These are phyloP conservation scores for Pseudocercospora fuligena DNA, from an alignment of 2,329 filamentous ascomycete genomes.

Conservation along the genomic window DNA sequence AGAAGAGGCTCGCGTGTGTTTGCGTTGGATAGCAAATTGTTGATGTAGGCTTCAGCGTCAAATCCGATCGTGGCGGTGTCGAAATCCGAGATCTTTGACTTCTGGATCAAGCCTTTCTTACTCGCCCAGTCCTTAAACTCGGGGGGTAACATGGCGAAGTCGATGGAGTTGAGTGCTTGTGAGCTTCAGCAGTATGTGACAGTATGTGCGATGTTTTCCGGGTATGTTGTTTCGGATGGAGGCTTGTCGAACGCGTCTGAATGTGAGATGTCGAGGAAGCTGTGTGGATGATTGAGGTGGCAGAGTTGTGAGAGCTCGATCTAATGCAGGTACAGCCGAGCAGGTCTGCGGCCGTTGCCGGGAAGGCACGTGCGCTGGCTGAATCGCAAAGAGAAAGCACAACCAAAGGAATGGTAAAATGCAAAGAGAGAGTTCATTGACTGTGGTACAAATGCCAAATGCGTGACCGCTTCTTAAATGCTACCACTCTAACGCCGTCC, in stretches of 20 bases:
- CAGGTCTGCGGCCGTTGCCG: background rate
- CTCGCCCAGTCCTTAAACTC: slow-evolving; percentile 31
- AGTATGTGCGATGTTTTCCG: background rate
- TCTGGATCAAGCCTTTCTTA: slow-evolving; percentile 17
- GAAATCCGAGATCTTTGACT: slow-evolving; percentile 26
- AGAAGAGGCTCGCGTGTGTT: slow-evolving; percentile 84
- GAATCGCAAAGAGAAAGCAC: background rate
- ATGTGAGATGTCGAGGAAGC: background rate
- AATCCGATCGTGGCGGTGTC: slow-evolving; percentile 42
- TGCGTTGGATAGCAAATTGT: slow-evolving; percentile 72
- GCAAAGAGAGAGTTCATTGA: background rate
- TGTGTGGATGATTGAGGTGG: background rate
- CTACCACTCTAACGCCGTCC: slow-evolving; percentile 16
- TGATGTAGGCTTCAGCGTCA: slow-evolving; percentile 80
- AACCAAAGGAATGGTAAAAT: background rate
- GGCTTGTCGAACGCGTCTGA: background rate
- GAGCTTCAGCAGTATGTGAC: background rate
- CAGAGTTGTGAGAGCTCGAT: background rate
- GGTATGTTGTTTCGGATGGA: background rate
- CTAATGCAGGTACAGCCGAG: background rate
- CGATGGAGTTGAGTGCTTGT: background rate
- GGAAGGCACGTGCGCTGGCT: background rate
- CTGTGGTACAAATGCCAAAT: background rate
- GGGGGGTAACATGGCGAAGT: slow-evolving; percentile 17
- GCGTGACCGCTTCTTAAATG: background rate